Percentiles rank a stretch among this genome's conserved stretches.
phyloP scores from a whole-genome alignment of 75 land plant species.

The Sequoiadendron giganteum region DNA sequence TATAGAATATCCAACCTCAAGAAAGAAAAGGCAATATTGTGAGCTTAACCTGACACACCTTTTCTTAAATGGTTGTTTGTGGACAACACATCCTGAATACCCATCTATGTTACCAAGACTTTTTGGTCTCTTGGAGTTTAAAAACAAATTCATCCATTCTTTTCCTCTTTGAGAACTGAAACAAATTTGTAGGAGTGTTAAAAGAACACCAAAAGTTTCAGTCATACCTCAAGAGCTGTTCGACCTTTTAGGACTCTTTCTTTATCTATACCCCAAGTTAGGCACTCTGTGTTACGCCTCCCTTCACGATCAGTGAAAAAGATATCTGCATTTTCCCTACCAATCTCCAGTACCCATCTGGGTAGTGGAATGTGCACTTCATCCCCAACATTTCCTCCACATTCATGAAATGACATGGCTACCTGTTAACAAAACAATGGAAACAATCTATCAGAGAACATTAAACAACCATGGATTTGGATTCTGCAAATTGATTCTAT shows the following conservation, averaged over 20 bases:
- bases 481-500: neutral
- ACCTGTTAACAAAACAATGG: slow-evolving; percentile 35
- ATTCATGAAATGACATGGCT: slow-evolving; percentile 87
- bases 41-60: neutral
- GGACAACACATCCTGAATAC: no score
- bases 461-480: neutral
- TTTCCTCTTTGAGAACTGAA: neutral
- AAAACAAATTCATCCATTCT: no score
- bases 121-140: no score
- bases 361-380: slow-evolving; percentile 68
- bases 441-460: neutral
- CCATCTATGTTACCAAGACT: no score
- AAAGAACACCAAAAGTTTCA: neutral
- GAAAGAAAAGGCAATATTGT: neutral
- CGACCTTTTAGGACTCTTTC: slow-evolving; percentile 81
- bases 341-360: slow-evolving; percentile 83
- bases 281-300: slow-evolving; percentile 81
- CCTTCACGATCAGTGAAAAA: slow-evolving; percentile 92
- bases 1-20: neutral
- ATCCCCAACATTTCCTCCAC: slow-evolving; percentile 63
- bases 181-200: slow-evolving; percentile 2
- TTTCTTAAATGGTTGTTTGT: no score
- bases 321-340: slow-evolving; percentile 78
- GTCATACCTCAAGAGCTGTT: slow-evolving; percentile 78
- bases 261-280: slow-evolving; percentile 89